Percentiles rank a stretch among this genome's conserved stretches.
Conservation (phyloP, 2,329 filamentous ascomycete genomes). For the Whalleya microplaca region DNA sequence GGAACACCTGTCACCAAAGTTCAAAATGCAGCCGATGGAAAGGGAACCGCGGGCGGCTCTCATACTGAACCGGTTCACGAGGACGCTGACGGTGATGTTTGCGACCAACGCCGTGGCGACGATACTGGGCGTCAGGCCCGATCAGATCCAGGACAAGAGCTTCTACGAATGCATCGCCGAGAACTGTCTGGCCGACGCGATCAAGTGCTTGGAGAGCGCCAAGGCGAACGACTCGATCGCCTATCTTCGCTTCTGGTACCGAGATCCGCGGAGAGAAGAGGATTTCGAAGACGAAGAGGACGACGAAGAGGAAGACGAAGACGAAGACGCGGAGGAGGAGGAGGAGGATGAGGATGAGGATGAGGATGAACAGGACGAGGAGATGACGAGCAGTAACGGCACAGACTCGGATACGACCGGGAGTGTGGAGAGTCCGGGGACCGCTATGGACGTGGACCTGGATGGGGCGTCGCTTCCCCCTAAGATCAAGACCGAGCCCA, state of each 20-base stretch:
- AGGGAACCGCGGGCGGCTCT: constrained; percentile 83
- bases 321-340: constrained; percentile 45
- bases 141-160: constrained; percentile 73
- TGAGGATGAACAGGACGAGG: constrained; percentile 43
- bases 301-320: constrained; percentile 49
- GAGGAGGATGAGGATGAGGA: constrained; percentile 45
- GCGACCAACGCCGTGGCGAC: constrained; percentile 75
- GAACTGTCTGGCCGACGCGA: constrained; percentile 75
- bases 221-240: constrained; percentile 92
- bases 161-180: constrained; percentile 88
- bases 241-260: constrained; percentile 84
- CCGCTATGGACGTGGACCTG: constrained; percentile 47
- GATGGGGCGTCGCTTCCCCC: constrained; percentile 31
- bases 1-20: constrained; percentile 81
- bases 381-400: constrained; percentile 35
- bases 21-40: constrained; percentile 63
- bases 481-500: constrained; percentile 43
- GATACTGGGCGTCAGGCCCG: constrained; percentile 74
- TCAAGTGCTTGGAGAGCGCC: constrained; percentile 79
- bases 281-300: constrained; percentile 49
- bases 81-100: constrained; percentile 84
- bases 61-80: constrained; percentile 84
- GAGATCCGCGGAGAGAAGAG: constrained; percentile 68
- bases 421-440: constrained; percentile 45
- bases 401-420: constrained; percentile 51